Evolutionary conservation across 164 flowering plant genomes (phyloP).

Genomic region (Cinnamomum micranthum): DNA sequence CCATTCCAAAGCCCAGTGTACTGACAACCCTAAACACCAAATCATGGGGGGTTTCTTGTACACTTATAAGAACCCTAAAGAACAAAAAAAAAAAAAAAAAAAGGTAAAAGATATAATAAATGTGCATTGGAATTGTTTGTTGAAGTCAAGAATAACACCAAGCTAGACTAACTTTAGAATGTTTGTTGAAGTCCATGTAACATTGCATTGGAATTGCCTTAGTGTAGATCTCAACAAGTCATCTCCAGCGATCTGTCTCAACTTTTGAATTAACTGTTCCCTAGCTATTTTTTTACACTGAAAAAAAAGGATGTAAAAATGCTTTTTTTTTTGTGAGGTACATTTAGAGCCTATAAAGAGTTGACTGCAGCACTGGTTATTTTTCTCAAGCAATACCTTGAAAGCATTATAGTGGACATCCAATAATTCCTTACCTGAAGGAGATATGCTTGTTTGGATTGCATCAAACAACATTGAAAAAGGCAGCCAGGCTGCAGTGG

Average conservation of each 20-base stretch:
- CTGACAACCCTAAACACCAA: no score
- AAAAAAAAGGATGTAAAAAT: neutral
- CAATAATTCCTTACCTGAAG: constrained; percentile 8
- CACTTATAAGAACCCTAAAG: no score
- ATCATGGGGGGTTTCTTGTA: no score
- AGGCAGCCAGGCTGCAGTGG: constrained; percentile 69
- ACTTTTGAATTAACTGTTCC: neutral
- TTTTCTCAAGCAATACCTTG: constrained; percentile 8
- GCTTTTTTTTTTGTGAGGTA: neutral
- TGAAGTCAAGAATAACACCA: neutral
- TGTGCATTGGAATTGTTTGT: no score
- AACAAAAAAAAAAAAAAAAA: no score
- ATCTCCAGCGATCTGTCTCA: constrained; percentile 1
- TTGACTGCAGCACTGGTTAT: no score
- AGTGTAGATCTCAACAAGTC: neutral
- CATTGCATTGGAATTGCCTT: neutral
- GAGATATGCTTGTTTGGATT: constrained; percentile 41
- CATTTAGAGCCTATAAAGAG: neutral
- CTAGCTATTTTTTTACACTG: neutral
- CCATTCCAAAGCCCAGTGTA: no score
- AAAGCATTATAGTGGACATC: constrained; percentile 10
- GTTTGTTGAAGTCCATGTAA: neutral
- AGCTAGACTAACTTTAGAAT: neutral
- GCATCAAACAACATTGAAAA: constrained; percentile 49
- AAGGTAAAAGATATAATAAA: no score